Percentiles rank a stretch among this genome's conserved stretches.
Conservation (phyloP, 2,329 filamentous ascomycete genomes). For the Ophiostoma triangulosporum region DNA sequence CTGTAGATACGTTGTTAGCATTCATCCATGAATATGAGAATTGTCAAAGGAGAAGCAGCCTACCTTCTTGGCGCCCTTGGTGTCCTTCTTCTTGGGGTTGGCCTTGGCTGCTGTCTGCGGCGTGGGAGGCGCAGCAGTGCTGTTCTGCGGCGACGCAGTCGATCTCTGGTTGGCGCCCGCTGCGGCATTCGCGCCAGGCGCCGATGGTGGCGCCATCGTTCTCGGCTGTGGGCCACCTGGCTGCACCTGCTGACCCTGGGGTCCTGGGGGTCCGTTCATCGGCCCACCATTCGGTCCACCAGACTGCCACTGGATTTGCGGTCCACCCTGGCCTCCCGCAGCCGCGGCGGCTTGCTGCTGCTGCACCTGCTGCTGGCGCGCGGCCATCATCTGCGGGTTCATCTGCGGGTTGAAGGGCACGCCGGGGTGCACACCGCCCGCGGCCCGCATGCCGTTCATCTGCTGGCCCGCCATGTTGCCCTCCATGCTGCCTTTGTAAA, state of each 20-base stretch:
- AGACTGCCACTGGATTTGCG: slow-evolving; percentile 36
- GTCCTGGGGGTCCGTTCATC: slow-evolving; percentile 24
- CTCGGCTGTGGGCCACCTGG: slow-evolving; percentile 63
- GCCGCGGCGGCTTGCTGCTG: slow-evolving; percentile 9
- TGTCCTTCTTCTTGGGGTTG: slow-evolving; percentile 65
- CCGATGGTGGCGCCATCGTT: slow-evolving; percentile 53
- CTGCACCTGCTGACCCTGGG: slow-evolving; percentile 33
- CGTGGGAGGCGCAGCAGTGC: slow-evolving; percentile 58
- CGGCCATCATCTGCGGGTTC: slow-evolving; percentile 46
- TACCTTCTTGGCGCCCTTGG: slow-evolving; percentile 56
- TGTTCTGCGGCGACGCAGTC: slow-evolving; percentile 48
- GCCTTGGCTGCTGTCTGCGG: slow-evolving; percentile 61
- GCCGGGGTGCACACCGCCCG: slow-evolving; percentile 48
- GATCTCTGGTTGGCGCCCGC: slow-evolving; percentile 38
- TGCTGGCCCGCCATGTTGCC: slow-evolving; percentile 31
- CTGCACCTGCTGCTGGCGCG: slow-evolving; percentile 25
- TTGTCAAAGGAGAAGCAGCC: not conserved
- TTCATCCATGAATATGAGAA: not conserved
- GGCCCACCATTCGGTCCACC: slow-evolving; percentile 27
- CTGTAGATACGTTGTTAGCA: slow-evolving; percentile 20
- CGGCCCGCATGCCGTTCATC: slow-evolving; percentile 57
- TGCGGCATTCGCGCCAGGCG: slow-evolving; percentile 29
- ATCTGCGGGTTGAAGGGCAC: slow-evolving; percentile 43
- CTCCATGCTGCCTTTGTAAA: slow-evolving; percentile 32
- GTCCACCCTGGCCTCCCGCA: slow-evolving; percentile 22